These are phyloP conservation scores for Aegilops sharonensis DNA, from an alignment of 176 grass and related monocot species.

Conservation along the genomic window DNA sequence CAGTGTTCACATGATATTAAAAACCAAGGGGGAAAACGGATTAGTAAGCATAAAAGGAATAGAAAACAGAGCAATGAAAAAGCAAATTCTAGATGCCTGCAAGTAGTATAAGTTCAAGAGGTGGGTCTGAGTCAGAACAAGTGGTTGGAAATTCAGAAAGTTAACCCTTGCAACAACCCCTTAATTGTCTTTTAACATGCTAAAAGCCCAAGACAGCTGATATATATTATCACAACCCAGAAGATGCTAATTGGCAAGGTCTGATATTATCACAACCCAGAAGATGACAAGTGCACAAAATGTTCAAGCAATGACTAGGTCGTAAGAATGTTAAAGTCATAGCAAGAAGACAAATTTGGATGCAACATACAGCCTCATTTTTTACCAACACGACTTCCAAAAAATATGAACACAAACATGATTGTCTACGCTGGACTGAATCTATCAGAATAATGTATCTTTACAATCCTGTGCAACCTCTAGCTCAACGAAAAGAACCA, in stretches of 20 bases:
- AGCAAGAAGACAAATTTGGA: background rate
- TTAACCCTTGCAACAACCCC: background rate
- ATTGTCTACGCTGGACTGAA: background rate
- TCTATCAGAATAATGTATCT: background rate
- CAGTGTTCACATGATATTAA: background rate
- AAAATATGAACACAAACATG: background rate
- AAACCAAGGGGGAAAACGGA: background rate
- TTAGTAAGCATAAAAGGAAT: background rate
- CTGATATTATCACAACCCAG: background rate
- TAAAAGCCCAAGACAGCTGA: background rate
- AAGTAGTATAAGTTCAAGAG: background rate
- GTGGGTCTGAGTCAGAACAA: background rate
- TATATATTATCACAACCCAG: no score
- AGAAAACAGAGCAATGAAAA: background rate
- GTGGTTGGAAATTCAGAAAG: background rate
- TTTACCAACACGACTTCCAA: background rate
- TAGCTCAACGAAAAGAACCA: background rate
- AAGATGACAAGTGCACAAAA: constrained; percentile 1
- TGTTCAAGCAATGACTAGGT: background rate
- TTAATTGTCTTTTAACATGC: background rate
- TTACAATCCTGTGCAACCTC: background rate
- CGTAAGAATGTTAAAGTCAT: background rate
- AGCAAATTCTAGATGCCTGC: background rate
- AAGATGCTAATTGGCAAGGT: no score
- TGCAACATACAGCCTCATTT: background rate